Evolutionary conservation across 139 green algal species (phyloP).

Genomic region (Edaphochlamys debaryana): DNA sequence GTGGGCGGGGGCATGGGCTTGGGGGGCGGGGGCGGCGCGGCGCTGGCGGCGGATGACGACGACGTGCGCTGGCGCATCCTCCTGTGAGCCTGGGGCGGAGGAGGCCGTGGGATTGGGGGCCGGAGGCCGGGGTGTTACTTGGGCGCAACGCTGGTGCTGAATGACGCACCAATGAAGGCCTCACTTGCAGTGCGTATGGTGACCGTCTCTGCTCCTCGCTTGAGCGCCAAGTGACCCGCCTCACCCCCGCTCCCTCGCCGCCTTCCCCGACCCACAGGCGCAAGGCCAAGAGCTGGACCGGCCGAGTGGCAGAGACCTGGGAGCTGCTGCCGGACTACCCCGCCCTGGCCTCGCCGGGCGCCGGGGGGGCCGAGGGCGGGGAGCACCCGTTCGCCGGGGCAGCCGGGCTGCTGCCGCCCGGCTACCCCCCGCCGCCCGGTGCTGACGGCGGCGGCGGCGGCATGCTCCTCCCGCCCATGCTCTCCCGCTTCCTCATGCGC

Average conservation of each 20-base stretch:
- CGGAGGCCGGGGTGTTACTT: not conserved
- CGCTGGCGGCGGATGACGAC: conserved; percentile 25
- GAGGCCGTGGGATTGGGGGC: not conserved
- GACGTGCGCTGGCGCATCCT: conserved; percentile 30
- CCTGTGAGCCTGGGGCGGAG: not conserved
- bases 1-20: not conserved
- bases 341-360: not conserved
- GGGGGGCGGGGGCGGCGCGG: too few relatives aligned
- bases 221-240: too few relatives aligned
- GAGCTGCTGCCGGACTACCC: conserved; percentile 16
- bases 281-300: conserved; percentile 37
- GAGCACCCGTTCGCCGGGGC: not conserved
- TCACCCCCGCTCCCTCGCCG: too few relatives aligned
- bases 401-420: not conserved
- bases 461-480: not conserved
- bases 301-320: conserved; percentile 21
- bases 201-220: too few relatives aligned
- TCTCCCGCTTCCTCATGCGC: not conserved
- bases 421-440: not conserved
- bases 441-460: not conserved
- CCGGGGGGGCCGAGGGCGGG: not conserved
- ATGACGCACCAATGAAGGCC: too few relatives aligned
- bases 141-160: too few relatives aligned
- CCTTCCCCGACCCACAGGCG: too few relatives aligned
- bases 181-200: too few relatives aligned